Base-by-base conservation (phyloP, 257 asterid genomes). In the Apocynum venetum region DNA sequence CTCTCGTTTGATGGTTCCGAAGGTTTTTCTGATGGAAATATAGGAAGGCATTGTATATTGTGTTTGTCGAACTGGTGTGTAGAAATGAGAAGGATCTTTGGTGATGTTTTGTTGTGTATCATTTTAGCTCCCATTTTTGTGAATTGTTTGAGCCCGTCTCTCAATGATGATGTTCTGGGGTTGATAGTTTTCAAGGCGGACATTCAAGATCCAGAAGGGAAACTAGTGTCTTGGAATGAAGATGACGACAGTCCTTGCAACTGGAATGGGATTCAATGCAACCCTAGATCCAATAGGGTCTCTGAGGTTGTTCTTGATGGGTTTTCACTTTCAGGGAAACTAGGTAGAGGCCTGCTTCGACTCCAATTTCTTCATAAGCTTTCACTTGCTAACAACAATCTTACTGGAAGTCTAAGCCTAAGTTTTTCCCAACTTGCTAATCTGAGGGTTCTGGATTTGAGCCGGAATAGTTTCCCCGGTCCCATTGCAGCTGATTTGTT, bases 201-300 rank as follows among this genome's bases (percentile, higher is more conserved):
- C 79, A 77, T 91, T 79, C 82, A 80, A 81, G 99, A 93, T 87
- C 97, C 97, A 61, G 84, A 84, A 17, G 89, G 91, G 41, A 93
- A 90, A 79, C 76, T 96, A 53, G 72, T 48, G 46, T 91, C 99
- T 38, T 96, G 99, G 99, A 91, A 87, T 72, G 99, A 93, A 83
- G 98, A 96, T 60, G 98, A 89, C 52, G 88, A 88, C 25, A 93
- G 86, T 89, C 93, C 99, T 15, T 96, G 98, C 78, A 87, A 80
- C 64, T 96, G 99, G 99, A 36, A 75, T 53, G 97, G 99, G 78
- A 87, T 96, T 6, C 84, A 84, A 84, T 93, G 97, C 81, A 89
- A 91, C 85, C 95, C 95, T 56, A 89, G 95, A 93, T 93, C 98
- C 90, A 93, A 92, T 73, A 84, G 99, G 80, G 99, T 96, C 4